Base-by-base conservation (phyloP, 495 filamentous ascomycete species). In the Hypoxylon fuscum region DNA sequence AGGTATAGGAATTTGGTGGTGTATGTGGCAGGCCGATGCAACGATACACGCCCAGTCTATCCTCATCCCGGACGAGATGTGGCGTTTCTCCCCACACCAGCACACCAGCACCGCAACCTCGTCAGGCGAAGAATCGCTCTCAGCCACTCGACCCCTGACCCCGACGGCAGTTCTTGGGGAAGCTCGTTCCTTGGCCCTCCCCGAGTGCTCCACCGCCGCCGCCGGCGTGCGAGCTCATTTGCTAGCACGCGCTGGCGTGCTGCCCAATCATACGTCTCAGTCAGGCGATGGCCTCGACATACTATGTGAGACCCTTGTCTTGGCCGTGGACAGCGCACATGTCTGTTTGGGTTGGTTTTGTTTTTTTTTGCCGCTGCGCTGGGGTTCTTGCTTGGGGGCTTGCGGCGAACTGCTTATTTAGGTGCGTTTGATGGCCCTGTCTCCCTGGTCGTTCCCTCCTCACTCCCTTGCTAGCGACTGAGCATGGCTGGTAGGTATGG, bases 201-300 rank as follows among this genome's bases (percentile, higher is more conserved):
- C 23, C 12, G 15, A 38, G 5, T 43, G 46, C 52, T 46, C 45
- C 22, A 35, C 44, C 27, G 23, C 37, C 35, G 5, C 23, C n/a
- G 4, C 5, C n/a, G 35, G 15, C n/a, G 11, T 10, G n/a, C 35
- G 35, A 38, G 23, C 41, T 32, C 20, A 45, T 42, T 47, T 18
- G 35, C 22, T 27, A 31, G 11, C 32, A 41, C 35, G 37, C 32
- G 41, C 22, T 35, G 46, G 62, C 46, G 52, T 50, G 45, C 40
- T 11, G n/a, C 10, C 62, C 62, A 65, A 65, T 65, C 55, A 65
- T 40, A 58, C 42, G 44, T 41, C 55, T 41, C 56, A 54, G 62
- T 60, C 62, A 65, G 51, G 62, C 62, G 62, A 27, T 65, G 49
- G 7, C 25, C 8, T 27, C 25, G 3, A 3, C 8, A 27, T 8